phyloP scores from a whole-genome alignment of 345 rosid species.

The Melastoma malabathricum region DNA sequence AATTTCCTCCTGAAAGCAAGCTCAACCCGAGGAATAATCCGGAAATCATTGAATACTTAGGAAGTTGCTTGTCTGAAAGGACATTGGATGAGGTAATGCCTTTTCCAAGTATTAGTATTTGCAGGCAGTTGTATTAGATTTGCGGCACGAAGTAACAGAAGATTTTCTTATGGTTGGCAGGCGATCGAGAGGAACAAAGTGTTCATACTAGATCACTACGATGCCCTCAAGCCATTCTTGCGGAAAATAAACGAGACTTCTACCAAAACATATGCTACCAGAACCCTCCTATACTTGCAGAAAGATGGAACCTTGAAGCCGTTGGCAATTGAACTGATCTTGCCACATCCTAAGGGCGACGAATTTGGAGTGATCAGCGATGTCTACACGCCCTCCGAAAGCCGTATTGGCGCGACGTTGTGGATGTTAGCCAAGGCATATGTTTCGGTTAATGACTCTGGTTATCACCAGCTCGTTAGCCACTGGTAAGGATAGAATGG shows the following conservation, averaged over 20 bases:
- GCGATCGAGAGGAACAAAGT: constrained; percentile 47
- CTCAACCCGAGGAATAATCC: constrained; percentile 36
- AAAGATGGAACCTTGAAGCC: constrained; percentile 79
- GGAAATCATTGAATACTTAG: constrained; percentile 36
- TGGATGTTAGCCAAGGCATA: constrained; percentile 94
- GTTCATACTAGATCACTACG: constrained; percentile 78
- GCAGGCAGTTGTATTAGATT: too few relatives aligned
- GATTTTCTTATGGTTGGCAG: constrained; percentile 13
- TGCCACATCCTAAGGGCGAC: constrained; percentile 62
- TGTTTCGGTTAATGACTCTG: constrained; percentile 76
- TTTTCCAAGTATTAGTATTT: neutral
- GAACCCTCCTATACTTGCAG: constrained; percentile 68
- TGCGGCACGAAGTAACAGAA: neutral
- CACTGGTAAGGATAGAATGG: constrained; percentile 46
- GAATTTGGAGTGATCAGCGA: constrained; percentile 42
- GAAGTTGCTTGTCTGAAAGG: constrained; percentile 33
- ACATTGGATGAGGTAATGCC: constrained; percentile 36
- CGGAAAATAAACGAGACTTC: constrained; percentile 51
- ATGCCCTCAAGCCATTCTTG: constrained; percentile 61
- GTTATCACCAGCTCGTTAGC: constrained; percentile 81
- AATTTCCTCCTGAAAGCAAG: constrained; percentile 66
- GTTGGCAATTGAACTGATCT: constrained; percentile 64
- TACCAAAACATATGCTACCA: constrained; percentile 52
- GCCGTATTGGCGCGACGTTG: constrained; percentile 44
- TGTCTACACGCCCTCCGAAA: constrained; percentile 61